These are phyloP conservation scores for Alternaria atra DNA, from an alignment of 2,329 filamentous ascomycete genomes.

Conservation along the genomic window DNA sequence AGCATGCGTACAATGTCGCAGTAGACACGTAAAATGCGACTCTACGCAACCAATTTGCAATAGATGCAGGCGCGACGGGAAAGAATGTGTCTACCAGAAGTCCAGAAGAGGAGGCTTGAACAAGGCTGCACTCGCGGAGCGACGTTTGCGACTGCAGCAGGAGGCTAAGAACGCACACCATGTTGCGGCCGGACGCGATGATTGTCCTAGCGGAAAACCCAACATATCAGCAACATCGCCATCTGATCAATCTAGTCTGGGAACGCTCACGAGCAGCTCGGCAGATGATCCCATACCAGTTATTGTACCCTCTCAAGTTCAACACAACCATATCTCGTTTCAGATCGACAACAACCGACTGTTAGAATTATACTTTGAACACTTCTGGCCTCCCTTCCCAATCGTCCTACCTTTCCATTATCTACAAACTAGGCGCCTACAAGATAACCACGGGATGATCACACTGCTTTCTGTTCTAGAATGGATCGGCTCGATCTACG, in stretches of 20 bases:
- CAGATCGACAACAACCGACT: slow-evolving; percentile 39
- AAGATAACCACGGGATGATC: slow-evolving; percentile 31
- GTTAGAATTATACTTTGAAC: slow-evolving; percentile 47
- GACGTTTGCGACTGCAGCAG: slow-evolving; percentile 38
- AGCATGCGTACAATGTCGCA: slow-evolving; percentile 47
- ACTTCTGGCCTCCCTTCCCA: slow-evolving; percentile 64
- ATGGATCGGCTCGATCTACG: slow-evolving; percentile 46
- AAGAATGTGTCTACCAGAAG: slow-evolving; percentile 45
- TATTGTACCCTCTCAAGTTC: slow-evolving; percentile 2
- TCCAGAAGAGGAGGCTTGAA: slow-evolving; percentile 47
- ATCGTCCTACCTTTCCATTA: slow-evolving; percentile 60
- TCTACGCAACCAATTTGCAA: slow-evolving; percentile 42
- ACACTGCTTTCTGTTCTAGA: slow-evolving; percentile 38
- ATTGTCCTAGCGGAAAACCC: background rate
- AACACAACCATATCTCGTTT: slow-evolving; percentile 30
- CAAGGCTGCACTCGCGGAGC: slow-evolving; percentile 43
- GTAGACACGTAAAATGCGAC: slow-evolving; percentile 48
- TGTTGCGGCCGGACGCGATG: background rate
- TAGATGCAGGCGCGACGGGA: slow-evolving; percentile 44
- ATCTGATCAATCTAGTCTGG: background rate
- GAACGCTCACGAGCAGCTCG: background rate
- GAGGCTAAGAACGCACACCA: slow-evolving; percentile 31
- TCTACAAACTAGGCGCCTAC: slow-evolving; percentile 38
- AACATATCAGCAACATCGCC: background rate
- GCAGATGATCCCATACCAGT: slow-evolving; percentile 7